phyloP scores from a whole-genome alignment of 345 rosid genomes.

The Carallia pectinifolia region DNA sequence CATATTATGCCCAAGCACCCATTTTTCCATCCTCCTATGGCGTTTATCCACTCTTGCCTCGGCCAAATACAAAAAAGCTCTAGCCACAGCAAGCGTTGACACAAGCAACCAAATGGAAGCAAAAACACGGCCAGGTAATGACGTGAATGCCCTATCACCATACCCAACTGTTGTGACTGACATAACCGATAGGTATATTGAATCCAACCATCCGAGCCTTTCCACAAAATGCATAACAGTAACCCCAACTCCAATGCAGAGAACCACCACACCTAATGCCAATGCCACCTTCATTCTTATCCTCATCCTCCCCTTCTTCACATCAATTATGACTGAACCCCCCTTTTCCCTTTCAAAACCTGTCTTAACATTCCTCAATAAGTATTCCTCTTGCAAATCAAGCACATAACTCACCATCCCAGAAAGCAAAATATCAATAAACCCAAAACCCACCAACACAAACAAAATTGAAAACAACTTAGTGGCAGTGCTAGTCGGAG shows the following conservation, averaged over 20 bases:
- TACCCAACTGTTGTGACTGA: conserved; percentile 93
- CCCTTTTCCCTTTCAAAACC: conserved; percentile 35
- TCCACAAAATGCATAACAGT: conserved; percentile 79
- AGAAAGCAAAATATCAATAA: conserved; percentile 66
- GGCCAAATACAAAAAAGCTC: conserved; percentile 74
- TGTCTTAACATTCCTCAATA: conserved; percentile 57
- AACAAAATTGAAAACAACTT: conserved; percentile 81
- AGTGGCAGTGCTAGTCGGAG: conserved; percentile 53
- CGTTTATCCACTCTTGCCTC: conserved; percentile 91
- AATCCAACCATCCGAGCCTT: conserved; percentile 74
- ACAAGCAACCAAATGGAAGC: conserved; percentile 90
- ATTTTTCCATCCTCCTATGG: conserved; percentile 69
- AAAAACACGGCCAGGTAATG: conserved; percentile 66
- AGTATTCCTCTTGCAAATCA: conserved; percentile 80
- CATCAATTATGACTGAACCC: conserved; percentile 65
- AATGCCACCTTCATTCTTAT: conserved; percentile 90
- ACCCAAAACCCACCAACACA: conserved; percentile 85
- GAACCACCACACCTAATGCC: conserved; percentile 80
- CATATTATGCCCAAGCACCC: conserved; percentile 81
- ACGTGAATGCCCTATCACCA: conserved; percentile 72
- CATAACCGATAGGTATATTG: conserved; percentile 90
- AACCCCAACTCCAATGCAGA: conserved; percentile 81
- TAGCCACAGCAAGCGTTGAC: conserved; percentile 84
- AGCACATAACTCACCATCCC: conserved; percentile 86
- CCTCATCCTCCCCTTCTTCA: conserved; percentile 94